phyloP scores from a whole-genome alignment of 768 basidiomycete species.

The Gloeophyllum trabeum region DNA sequence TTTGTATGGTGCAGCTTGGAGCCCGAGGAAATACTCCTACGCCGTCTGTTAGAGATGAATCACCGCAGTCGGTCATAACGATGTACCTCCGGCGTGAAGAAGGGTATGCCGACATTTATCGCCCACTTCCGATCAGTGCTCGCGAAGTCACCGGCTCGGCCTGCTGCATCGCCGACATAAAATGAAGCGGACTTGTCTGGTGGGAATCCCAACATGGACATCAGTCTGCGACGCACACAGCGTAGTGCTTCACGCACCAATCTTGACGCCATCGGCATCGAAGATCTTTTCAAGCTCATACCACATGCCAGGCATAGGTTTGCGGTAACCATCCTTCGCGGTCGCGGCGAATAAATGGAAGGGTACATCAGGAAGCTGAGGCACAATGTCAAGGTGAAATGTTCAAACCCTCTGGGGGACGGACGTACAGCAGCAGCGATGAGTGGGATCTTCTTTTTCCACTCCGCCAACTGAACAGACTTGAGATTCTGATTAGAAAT shows the following conservation, averaged over 20 bases:
- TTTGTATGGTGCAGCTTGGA: conserved; percentile 27
- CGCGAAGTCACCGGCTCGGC: conserved; percentile 65
- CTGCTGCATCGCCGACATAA: conserved; percentile 88
- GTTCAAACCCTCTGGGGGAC: not conserved
- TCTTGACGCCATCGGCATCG: conserved; percentile 38
- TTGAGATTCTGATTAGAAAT: conserved; percentile 73
- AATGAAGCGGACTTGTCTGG: conserved; percentile 61
- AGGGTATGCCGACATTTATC: conserved; percentile 58
- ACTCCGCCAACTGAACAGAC: conserved; percentile 34
- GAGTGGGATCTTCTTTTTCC: conserved; percentile 67
- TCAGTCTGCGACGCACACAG: not conserved
- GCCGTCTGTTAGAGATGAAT: not conserved
- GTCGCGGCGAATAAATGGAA: conserved; percentile 74
- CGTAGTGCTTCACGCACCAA: conserved; percentile 37
- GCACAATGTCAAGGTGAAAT: not conserved
- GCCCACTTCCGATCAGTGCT: conserved; percentile 85
- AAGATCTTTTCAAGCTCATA: conserved; percentile 56
- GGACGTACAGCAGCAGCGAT: conserved; percentile 51
- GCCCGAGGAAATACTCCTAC: conserved; percentile 72
- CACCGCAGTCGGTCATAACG: not conserved
- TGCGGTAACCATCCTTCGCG: conserved; percentile 64
- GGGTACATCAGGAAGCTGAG: conserved; percentile 60
- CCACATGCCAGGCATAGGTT: conserved; percentile 88
- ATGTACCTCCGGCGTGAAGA: conserved; percentile 76
- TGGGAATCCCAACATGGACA: conserved; percentile 8